Percentiles rank a stretch among this genome's conserved stretches.
Conservation (phyloP, 2,329 filamentous ascomycete genomes). For the Albophoma yamanashiensis region DNA sequence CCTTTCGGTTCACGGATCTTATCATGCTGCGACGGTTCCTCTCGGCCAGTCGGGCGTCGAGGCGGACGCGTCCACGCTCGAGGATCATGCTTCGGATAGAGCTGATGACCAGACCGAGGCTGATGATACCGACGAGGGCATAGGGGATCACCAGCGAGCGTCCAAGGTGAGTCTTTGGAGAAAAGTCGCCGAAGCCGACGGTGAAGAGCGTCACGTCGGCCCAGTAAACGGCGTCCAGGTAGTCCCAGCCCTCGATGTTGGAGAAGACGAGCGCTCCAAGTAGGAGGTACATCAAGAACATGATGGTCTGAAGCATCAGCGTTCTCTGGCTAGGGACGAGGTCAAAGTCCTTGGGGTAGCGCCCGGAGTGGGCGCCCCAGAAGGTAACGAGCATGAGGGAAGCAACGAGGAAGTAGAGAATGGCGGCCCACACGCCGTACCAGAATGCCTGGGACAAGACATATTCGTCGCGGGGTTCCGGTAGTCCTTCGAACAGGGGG, state of each 20-base stretch:
- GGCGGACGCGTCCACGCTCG: slow-evolving; percentile 42
- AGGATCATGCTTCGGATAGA: slow-evolving; percentile 61
- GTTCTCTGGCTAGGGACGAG: slow-evolving; percentile 75
- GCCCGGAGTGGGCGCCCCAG: slow-evolving; percentile 56
- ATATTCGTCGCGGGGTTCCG: slow-evolving; percentile 35
- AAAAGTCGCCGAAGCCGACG: slow-evolving; percentile 50
- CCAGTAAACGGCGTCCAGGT: slow-evolving; percentile 71
- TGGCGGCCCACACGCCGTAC: slow-evolving; percentile 72
- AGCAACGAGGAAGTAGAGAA: slow-evolving; percentile 70
- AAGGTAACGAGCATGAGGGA: slow-evolving; percentile 71
- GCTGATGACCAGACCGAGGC: slow-evolving; percentile 71
- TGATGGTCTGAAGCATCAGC: slow-evolving; percentile 81
- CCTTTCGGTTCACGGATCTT: slow-evolving; percentile 30
- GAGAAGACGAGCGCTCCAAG: slow-evolving; percentile 69
- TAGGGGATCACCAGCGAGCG: slow-evolving; percentile 73
- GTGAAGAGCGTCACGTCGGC: slow-evolving; percentile 62
- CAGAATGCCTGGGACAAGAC: slow-evolving; percentile 74
- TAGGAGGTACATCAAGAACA: slow-evolving; percentile 72
- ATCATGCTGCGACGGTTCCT: slow-evolving; percentile 43
- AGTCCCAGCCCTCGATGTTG: slow-evolving; percentile 61
- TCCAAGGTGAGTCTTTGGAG: slow-evolving; percentile 39
- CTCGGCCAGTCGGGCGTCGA: slow-evolving; percentile 49
- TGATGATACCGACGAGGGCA: slow-evolving; percentile 73
- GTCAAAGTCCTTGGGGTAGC: slow-evolving; percentile 69
- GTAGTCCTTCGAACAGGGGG: slow-evolving; percentile 27